A percentile compares a stretch with the other conserved stretches of the same genome.
Conservation (phyloP, 441 rosid genomes). For the Gossypium gossypioides region DNA sequence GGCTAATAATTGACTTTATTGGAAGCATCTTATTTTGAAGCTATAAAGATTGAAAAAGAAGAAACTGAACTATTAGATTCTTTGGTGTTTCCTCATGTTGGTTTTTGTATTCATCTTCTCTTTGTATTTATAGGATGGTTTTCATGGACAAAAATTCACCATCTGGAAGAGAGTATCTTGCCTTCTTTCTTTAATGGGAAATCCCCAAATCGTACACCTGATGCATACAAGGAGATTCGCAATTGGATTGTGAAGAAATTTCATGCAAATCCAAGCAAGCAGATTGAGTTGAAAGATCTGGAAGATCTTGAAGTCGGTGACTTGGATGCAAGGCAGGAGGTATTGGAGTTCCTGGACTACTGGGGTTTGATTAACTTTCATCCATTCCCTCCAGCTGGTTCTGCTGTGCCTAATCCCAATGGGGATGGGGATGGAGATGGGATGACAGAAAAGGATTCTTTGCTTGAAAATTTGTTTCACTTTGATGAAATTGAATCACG, state of each 20-base stretch:
- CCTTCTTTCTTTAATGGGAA: constrained; percentile 83
- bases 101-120: constrained; percentile 1
- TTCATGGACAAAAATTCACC: constrained; percentile 73
- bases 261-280: constrained; percentile 50
- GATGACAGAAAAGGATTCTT: constrained; percentile 32
- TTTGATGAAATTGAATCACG: constrained; percentile 53
- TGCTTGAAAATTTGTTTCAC: constrained; percentile 59
- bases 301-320: constrained; percentile 74
- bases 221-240: constrained; percentile 65
- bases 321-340: constrained; percentile 65
- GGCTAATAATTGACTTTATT: not conserved
- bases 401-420: constrained; percentile 28
- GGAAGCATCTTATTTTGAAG: not conserved
- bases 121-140: constrained; percentile 68
- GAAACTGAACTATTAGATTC: not conserved
- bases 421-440: constrained; percentile 31
- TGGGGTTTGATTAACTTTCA: constrained; percentile 98
- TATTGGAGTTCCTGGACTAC: constrained; percentile 84
- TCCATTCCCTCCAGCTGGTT: constrained; percentile 51
- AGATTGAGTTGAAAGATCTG: constrained; percentile 63
- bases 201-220: constrained; percentile 53
- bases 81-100: not conserved
- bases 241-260: constrained; percentile 77
- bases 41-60: not conserved
- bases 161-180: constrained; percentile 67